A percentile compares a stretch with the other conserved stretches of the same genome.
phyloP scores from a whole-genome alignment of 441 rosid genomes.

The Euphorbia celastroides region DNA sequence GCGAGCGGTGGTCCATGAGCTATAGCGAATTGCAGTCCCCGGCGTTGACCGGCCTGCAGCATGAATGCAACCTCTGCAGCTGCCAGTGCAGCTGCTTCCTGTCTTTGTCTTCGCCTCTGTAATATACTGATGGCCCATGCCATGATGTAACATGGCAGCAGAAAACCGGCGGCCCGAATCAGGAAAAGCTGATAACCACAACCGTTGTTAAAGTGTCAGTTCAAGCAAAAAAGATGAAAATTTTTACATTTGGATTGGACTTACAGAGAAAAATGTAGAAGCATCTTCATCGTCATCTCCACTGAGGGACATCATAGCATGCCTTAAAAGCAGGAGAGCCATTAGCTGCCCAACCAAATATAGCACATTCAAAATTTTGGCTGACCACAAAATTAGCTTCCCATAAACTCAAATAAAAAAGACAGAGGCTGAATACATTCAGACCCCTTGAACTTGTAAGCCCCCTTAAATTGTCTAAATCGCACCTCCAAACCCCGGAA shows the following conservation, averaged over 20 bases:
- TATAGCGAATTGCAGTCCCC: slow-evolving; percentile 59
- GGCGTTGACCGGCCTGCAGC: slow-evolving; percentile 73
- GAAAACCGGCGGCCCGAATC: slow-evolving; percentile 89
- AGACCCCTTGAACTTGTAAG: too few species aligned
- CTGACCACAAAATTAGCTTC: not conserved
- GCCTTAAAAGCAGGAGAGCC: slow-evolving; percentile 83
- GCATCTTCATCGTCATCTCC: slow-evolving; percentile 69
- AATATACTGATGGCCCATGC: slow-evolving; percentile 95
- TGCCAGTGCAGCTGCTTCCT: slow-evolving; percentile 89
- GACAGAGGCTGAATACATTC: too few species aligned
- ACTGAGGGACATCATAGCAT: slow-evolving; percentile 56
- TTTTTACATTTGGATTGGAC: slow-evolving; percentile 18
- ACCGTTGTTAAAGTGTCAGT: slow-evolving; percentile 8
- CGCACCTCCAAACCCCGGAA: too few species aligned
- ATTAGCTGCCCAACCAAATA: slow-evolving; percentile 53
- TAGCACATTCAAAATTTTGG: too few species aligned
- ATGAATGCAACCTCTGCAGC: slow-evolving; percentile 84
- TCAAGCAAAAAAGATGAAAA: slow-evolving; percentile 7
- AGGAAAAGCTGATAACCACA: slow-evolving; percentile 39
- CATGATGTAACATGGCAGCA: slow-evolving; percentile 96
- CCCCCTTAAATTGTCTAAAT: too few species aligned
- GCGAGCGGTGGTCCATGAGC: slow-evolving; percentile 53
- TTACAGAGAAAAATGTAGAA: slow-evolving; percentile 73
- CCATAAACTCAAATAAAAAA: not conserved
- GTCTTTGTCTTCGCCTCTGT: slow-evolving; percentile 89